phyloP scores from a whole-genome alignment of 1,284 basidiomycete genomes.

The Moesziomyces globuligerus region DNA sequence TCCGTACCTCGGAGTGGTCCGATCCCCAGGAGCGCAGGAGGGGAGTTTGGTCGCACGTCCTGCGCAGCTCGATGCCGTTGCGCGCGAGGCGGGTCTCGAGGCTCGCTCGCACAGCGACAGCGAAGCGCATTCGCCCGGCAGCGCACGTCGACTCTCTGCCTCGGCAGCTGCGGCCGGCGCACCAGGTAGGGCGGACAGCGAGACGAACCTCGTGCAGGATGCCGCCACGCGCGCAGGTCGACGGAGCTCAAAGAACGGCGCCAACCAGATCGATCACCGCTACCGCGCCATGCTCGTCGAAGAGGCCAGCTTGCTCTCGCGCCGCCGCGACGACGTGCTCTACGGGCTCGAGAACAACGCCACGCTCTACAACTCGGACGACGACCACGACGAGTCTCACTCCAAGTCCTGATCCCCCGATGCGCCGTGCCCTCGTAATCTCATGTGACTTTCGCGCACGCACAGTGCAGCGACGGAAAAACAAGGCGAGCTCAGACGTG shows the following conservation, averaged over 20 bases:
- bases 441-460: too few relatives aligned
- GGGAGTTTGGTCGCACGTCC: neutral
- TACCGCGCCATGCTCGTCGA: conserved; percentile 63
- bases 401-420: too few relatives aligned
- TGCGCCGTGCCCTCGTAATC: too few relatives aligned
- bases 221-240: conserved; percentile 8
- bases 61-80: neutral
- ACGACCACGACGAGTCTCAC: conserved; percentile 17
- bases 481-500: too few relatives aligned
- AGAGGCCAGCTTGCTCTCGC: conserved; percentile 60
- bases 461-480: too few relatives aligned
- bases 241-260: conserved; percentile 20
- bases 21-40: conserved; percentile 1
- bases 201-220: conserved; percentile 18
- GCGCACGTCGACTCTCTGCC: too few relatives aligned
- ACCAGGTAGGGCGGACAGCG: conserved; percentile 21
- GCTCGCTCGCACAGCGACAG: conserved; percentile 24
- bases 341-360: conserved; percentile 31
- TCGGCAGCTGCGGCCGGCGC: neutral
- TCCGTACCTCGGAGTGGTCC: too few relatives aligned
- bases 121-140: conserved; percentile 7
- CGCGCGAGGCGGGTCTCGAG: neutral
- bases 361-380: conserved; percentile 10
- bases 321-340: conserved; percentile 64
- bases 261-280: conserved; percentile 45